Base-by-base conservation (phyloP, 2,329 filamentous ascomycete species). In the Dothideomycetidae sp. region DNA sequence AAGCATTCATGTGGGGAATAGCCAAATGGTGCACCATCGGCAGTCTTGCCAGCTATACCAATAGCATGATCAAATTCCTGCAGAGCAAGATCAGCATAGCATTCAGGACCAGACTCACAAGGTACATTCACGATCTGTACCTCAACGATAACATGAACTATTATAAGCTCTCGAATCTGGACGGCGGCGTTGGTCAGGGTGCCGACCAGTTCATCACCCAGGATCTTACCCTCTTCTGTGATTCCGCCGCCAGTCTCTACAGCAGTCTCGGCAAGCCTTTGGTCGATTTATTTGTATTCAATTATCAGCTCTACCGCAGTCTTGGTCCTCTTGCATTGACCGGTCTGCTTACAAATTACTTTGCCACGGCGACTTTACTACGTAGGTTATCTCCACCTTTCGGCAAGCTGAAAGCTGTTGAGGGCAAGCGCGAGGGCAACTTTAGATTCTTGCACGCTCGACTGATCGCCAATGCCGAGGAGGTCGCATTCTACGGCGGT, bases 1-100 rank as follows among this genome's bases (percentile, higher is more conserved):
- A 77, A 50, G 71, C 75, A 0, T 98, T 98, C 55, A 63, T 90
- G 5, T 81, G 78, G 75, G 90, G 90, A 4, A 79, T 98, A 32
- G 57, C 78, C 33, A 94, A 96, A 67, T 98, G 90, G 90, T 85
- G 86, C 46, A 85, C 88, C 3, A 78, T 98, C 23, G 90, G 90
- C 29, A 83, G 81, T 2, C 77, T 96, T 45, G 88, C 86, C 5
- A 93, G 88, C 0, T 98, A 98, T 54, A 94, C 88, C 35, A 98
- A 98, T 58, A 85, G 88, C 38, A 94, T 92, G 81, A 98, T 98
- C 67, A 96, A 96, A 59, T 98, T 82, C 61, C 70, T 98, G 44
- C 88, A 98, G 60, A 88, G 83, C 35, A 98, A 98, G 64, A 85
- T 98, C 37, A 93, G 88, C 5, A 98, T 98, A 47, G 88, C 92